Evolutionary conservation across 2,329 filamentous ascomycete species (phyloP), one percentile per base, ranked within the genome.

Genomic region (Botrytis elliptica): DNA sequence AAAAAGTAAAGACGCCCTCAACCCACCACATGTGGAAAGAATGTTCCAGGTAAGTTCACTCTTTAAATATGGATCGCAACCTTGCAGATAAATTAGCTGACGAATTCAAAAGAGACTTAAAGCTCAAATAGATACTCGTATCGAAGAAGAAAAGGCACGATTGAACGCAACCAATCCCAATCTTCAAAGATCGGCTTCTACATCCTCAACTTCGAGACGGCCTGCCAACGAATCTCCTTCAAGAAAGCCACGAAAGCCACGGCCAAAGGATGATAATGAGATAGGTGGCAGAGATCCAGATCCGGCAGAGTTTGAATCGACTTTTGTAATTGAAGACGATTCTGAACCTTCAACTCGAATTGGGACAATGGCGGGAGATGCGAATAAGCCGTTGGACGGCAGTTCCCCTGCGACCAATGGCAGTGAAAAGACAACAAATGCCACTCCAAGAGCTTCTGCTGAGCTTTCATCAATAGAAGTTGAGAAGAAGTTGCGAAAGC

Each of bases 111-210:
- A 96, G 92, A 89, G 93, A 85, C 86, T 97, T 79, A 93, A 93
- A 84, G 93, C 92, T 79, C 92, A 92, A 74, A 94, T 97, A 82
- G 93, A 97, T 82, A 90, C 91, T 79, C 92, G 92, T 79, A 96
- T 98, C 80, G 93, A 94, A 79, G 94, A 97, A 84, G 95, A 98
- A 84, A 93, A 97, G 83, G 92, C 93, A 74, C 92, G 93, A 74
- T 80, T 87, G 78, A 79, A 82, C 77, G 77, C 86, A 72, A 81
- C 84, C 75, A 82, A 81, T 76, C 82, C 84, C 71, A 74, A 78
- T 22, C 36, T 75, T 62, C 84, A 85, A 12, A 84, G 80, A 75
- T 88, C 85, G 67, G 82, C 83, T 65, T 85, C 84, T 57, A 76
- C 78, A 59, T 75, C 78, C 14, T 76, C 76, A 75, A 75, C 77